A percentile compares a stretch with the other conserved stretches of the same genome.
Conservation (phyloP, 108 stramenopile genomes). For the Fistulifera pelliculosa region DNA sequence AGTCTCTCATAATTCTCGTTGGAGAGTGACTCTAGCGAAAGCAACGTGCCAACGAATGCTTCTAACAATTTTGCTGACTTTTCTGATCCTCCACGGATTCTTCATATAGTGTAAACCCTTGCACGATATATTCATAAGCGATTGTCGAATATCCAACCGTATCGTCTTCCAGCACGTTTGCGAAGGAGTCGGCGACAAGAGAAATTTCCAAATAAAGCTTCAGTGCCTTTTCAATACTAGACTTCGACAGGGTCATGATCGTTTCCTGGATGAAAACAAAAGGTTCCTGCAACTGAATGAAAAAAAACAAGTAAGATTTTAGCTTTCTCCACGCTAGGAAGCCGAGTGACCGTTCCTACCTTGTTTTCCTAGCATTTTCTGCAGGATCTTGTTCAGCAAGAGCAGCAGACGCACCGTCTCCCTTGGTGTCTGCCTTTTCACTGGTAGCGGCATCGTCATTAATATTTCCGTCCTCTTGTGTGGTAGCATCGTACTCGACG, state of each 20-base stretch:
- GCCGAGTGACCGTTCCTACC: too few relatives aligned
- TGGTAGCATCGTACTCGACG: not conserved
- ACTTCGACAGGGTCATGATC: slow-evolving; percentile 63
- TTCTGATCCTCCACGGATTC: slow-evolving; percentile 78
- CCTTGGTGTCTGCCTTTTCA: too few relatives aligned
- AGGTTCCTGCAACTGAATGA: slow-evolving; percentile 79
- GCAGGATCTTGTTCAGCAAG: too few relatives aligned
- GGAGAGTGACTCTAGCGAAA: slow-evolving; percentile 54
- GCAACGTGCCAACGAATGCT: slow-evolving; percentile 84
- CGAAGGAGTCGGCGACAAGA: slow-evolving; percentile 66
- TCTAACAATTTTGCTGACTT: slow-evolving; percentile 76
- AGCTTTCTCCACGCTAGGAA: slow-evolving; percentile 6
- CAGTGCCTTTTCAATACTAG: slow-evolving; percentile 64
- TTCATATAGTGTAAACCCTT: slow-evolving; percentile 91
- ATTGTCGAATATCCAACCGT: slow-evolving; percentile 49
- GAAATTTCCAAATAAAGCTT: slow-evolving; percentile 89
- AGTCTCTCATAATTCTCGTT: slow-evolving; percentile 88
- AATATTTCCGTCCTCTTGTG: not conserved
- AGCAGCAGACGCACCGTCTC: too few relatives aligned
- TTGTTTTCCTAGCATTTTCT: too few relatives aligned
- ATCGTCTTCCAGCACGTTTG: slow-evolving; percentile 2
- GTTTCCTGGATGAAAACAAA: slow-evolving; percentile 93
- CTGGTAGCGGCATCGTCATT: slow-evolving; percentile 1
- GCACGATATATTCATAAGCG: slow-evolving; percentile 92
- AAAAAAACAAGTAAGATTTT: not conserved